Evolutionary conservation across 148 eudicot genomes (phyloP).

Genomic region (Limonium bicolor): DNA sequence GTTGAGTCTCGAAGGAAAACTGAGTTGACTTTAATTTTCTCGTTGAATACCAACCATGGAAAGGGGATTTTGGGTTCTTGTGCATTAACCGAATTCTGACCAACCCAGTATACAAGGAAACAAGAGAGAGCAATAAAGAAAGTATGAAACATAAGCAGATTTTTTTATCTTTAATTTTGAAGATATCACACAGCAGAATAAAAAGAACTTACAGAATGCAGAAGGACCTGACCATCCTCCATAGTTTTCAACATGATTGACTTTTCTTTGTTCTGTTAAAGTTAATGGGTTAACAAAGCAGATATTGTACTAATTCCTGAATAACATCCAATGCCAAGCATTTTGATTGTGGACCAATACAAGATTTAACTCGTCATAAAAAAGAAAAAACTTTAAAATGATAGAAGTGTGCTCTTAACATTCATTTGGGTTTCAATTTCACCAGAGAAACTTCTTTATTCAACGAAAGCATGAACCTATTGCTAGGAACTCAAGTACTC

Average conservation of each 20-base stretch:
- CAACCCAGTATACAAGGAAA: not conserved
- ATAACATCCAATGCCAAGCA: too few species aligned
- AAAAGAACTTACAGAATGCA: slow-evolving; percentile 46
- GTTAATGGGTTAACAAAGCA: too few species aligned
- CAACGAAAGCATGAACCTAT: not conserved
- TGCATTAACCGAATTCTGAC: slow-evolving; percentile 77
- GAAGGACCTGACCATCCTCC: slow-evolving; percentile 95
- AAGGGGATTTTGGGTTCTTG: slow-evolving; percentile 60
- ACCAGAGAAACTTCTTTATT: too few species aligned
- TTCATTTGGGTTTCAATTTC: too few species aligned
- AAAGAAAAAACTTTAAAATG: too few species aligned
- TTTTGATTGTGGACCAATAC: too few species aligned
- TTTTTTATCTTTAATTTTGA: not conserved
- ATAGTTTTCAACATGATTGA: slow-evolving; percentile 79
- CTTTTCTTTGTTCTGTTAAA: slow-evolving; percentile 91
- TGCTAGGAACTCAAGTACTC: slow-evolving; percentile 11
- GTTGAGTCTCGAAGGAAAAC: slow-evolving; percentile 92
- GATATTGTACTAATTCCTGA: too few species aligned
- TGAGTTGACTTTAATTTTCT: slow-evolving; percentile 86
- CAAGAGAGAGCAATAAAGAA: too few species aligned
- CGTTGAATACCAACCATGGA: slow-evolving; percentile 96
- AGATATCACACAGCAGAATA: not conserved
- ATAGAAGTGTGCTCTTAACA: too few species aligned
- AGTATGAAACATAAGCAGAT: not conserved
- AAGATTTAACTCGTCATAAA: too few species aligned